Base-by-base conservation (phyloP, 768 basidiomycete species). In the Amyloporia xantha region DNA sequence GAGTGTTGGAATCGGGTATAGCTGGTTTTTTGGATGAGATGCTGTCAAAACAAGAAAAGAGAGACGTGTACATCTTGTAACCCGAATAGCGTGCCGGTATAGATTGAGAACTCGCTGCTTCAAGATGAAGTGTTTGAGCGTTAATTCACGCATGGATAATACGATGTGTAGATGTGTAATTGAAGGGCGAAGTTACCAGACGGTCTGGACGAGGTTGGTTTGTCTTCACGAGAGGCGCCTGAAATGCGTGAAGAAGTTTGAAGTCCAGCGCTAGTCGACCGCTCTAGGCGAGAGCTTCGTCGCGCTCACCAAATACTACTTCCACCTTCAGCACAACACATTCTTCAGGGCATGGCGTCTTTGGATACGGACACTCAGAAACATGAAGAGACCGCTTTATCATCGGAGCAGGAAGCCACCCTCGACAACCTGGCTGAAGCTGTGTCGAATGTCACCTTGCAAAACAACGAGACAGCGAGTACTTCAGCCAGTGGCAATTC, bases 61-160 rank as follows among this genome's bases (percentile, higher is more conserved):
- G 20, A 20, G 9, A 9, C 25, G 59, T 65, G 54, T 59, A 86
- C 88, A 72, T 72, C 75, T 73, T 6, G 84, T 80, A 11, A 84
- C 80, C 43, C 86, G 80, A 55, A 88, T 73, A n/a, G 78, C 76
- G 46, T 71, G 63, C 49, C 86, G 78, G 66, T 88, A 90, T 41
- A 88, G 68, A 53, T 69, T 62, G 39, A 89, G 59, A 17, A 75
- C 79, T 59, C 75, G 69, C 52, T 81, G 76, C 51, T 75, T 75
- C 50, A 90, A 74, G 58, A 91, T 76, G 60, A 89, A 90, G 66
- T 90, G 85, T 66, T 75, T 84, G 64, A 90, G 76, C 28, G 81
- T 63, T 15, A 58, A 48, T n/a, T 51, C 43, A 1, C 50, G 52
- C 62, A 60, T 60, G 15, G 23, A n/a, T n/a, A n/a, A 36, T 10